A percentile compares a stretch with the other conserved stretches of the same genome.
Conservation (phyloP, 108 stramenopile genomes). For the Fragilariopsis cylindrus region DNA sequence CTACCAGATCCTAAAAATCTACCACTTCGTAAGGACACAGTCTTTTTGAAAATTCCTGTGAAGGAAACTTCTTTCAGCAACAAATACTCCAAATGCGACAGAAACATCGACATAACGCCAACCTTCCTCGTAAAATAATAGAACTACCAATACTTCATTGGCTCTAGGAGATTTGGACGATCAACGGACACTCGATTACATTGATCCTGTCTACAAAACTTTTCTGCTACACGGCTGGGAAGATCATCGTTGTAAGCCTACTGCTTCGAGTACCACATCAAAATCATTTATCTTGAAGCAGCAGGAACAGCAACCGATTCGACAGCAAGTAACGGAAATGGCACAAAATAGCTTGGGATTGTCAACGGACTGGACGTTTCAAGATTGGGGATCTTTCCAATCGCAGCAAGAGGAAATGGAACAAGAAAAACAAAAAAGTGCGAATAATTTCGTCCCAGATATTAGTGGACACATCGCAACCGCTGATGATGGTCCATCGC, state of each 20-base stretch:
- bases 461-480: neutral
- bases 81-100: neutral
- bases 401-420: slow-evolving; percentile 7
- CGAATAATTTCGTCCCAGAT: too few species aligned
- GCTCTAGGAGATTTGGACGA: slow-evolving; percentile 15
- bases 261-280: neutral
- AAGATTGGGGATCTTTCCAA: slow-evolving; percentile 22
- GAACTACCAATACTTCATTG: neutral
- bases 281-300: slow-evolving; percentile 13
- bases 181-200: slow-evolving; percentile 24
- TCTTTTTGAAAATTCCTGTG: slow-evolving; percentile 27
- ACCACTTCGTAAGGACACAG: slow-evolving; percentile 17
- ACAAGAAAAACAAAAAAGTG: neutral
- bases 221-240: slow-evolving; percentile 29
- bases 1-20: slow-evolving; percentile 27
- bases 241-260: neutral
- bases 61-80: neutral
- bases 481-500: neutral
- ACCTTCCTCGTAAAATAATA: neutral
- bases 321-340: slow-evolving; percentile 13
- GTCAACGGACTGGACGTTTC: slow-evolving; percentile 31
- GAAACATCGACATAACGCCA: neutral
- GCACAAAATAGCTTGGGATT: slow-evolving; percentile 4
- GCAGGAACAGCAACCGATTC: slow-evolving; percentile 3
- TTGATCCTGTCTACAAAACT: slow-evolving; percentile 36